These are phyloP conservation scores for Fusarium cyanostomum DNA, from an alignment of 2,329 filamentous ascomycete genomes.

Conservation along the genomic window DNA sequence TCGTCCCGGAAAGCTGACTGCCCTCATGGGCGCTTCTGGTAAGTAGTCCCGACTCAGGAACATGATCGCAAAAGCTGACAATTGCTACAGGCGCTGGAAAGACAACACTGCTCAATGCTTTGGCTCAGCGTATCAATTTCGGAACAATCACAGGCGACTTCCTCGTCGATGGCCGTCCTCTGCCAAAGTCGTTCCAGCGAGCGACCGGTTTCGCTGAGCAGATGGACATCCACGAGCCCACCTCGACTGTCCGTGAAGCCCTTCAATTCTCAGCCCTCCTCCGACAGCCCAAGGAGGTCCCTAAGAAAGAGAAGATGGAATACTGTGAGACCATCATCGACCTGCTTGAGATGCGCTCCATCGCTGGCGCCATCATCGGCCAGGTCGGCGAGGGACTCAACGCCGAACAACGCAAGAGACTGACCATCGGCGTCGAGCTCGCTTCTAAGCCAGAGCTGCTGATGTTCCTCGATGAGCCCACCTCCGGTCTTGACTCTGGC, in stretches of 20 bases:
- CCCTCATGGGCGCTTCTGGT: constrained; percentile 73
- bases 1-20: constrained; percentile 81
- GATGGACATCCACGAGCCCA: constrained; percentile 73
- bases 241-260: constrained; percentile 72
- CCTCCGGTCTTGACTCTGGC: constrained; percentile 66
- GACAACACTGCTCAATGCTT: constrained; percentile 77
- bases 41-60: constrained; percentile 13
- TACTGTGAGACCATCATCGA: constrained; percentile 76
- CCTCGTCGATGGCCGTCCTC: constrained; percentile 77
- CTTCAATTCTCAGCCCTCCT: constrained; percentile 72
- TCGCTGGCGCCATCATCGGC: constrained; percentile 73
- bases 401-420: constrained; percentile 65
- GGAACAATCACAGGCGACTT: constrained; percentile 81
- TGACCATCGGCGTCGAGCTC: constrained; percentile 66
- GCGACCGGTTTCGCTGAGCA: constrained; percentile 77
- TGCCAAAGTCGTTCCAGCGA: constrained; percentile 80
- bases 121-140: constrained; percentile 79
- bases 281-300: constrained; percentile 66
- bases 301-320: constrained; percentile 69
- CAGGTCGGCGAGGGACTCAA: constrained; percentile 67
- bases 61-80: neutral
- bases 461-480: constrained; percentile 72
- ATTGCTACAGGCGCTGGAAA: constrained; percentile 63
- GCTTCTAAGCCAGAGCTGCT: constrained; percentile 67
- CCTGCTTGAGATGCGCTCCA: constrained; percentile 72